These are phyloP conservation scores for Arxiozyma bovina DNA, from an alignment of 1,139 yeast species.

Conservation along the genomic window DNA sequence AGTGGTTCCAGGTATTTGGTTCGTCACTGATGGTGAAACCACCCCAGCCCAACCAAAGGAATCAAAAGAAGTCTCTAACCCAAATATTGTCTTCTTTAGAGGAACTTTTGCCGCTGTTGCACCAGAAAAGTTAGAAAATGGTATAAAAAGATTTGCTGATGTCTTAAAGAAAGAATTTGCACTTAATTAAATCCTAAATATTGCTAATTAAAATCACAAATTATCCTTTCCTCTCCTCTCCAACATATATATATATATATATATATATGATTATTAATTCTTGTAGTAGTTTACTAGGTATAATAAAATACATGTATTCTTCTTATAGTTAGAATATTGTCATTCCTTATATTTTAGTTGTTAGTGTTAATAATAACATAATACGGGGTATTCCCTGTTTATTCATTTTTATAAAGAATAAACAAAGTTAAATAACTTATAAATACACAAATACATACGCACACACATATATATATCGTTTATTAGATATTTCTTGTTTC, in stretches of 20 bases:
- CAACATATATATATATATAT: not conserved
- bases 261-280: not conserved
- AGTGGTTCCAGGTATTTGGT: slow-evolving; percentile 59
- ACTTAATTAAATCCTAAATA: not conserved
- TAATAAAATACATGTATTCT: not conserved
- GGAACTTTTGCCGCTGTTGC: slow-evolving; percentile 67
- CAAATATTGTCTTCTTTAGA: slow-evolving; percentile 47
- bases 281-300: not conserved
- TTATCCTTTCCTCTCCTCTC: too few species aligned
- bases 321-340: not conserved
- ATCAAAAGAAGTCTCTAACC: slow-evolving; percentile 32
- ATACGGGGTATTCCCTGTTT: not conserved
- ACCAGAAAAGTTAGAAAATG: slow-evolving; percentile 43
- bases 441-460: too few species aligned
- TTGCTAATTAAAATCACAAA: not conserved
- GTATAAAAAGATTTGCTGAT: slow-evolving; percentile 49
- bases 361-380: not conserved
- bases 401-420: not conserved
- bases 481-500: slow-evolving; percentile 2
- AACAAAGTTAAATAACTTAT: not conserved
- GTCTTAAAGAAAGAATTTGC: slow-evolving; percentile 41
- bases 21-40: slow-evolving; percentile 38
- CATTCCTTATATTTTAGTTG: not conserved
- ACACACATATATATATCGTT: too few species aligned
- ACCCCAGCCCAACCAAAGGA: slow-evolving; percentile 46